Percentiles rank a stretch among this genome's conserved stretches.
These are phyloP conservation scores for Vaccinium myrtillus DNA, from an alignment of 148 eudicot genomes.

Conservation along the genomic window DNA sequence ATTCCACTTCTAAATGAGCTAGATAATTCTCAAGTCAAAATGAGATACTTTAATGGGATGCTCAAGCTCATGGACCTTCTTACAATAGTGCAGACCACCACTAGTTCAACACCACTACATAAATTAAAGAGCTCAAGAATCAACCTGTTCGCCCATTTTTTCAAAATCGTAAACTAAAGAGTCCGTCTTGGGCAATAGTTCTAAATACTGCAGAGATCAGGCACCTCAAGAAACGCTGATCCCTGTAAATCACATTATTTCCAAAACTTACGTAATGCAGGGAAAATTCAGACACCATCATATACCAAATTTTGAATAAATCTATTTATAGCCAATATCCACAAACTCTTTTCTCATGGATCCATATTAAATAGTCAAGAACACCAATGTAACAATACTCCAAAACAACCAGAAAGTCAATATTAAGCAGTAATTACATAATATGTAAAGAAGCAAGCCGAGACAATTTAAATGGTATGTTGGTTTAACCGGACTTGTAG, in stretches of 20 bases:
- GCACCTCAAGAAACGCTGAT: neutral
- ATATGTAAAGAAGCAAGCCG: neutral
- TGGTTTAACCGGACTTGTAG: neutral
- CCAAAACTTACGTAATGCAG: neutral
- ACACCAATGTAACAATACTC: neutral
- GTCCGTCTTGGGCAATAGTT: neutral
- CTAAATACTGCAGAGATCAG: neutral
- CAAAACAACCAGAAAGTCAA: neutral
- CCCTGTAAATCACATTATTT: neutral
- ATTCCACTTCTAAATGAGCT: neutral
- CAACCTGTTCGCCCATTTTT: neutral
- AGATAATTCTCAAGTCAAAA: neutral
- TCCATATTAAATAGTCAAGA: neutral
- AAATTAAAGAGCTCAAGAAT: neutral
- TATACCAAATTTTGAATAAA: neutral
- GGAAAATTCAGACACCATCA: neutral
- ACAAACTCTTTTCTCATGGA: neutral
- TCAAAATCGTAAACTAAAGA: neutral
- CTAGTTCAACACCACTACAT: neutral
- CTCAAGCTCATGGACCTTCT: neutral
- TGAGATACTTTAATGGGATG: neutral
- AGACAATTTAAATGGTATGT: neutral
- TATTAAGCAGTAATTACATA: neutral
- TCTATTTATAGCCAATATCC: neutral
- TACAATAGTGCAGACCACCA: neutral